These are phyloP conservation scores for Dactylis glomerata DNA, from an alignment of 176 grass and related monocot species.

Conservation along the genomic window DNA sequence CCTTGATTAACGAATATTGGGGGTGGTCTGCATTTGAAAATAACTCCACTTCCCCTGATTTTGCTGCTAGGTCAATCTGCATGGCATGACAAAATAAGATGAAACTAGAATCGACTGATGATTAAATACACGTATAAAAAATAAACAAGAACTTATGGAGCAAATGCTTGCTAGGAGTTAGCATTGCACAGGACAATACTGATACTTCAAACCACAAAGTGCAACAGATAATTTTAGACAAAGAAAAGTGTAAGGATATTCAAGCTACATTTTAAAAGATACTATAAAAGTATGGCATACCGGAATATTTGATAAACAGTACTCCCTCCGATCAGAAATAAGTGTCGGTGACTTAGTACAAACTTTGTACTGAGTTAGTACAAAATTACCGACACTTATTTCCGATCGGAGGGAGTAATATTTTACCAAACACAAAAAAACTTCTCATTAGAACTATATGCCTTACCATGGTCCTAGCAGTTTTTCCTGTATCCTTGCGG, in stretches of 20 bases:
- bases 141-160: conserved; percentile 11
- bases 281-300: neutral
- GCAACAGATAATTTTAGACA: neutral
- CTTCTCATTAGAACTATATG: neutral
- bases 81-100: conserved; percentile 12
- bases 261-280: neutral
- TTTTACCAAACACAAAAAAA: neutral
- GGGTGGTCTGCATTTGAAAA: conserved; percentile 78
- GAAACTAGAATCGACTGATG: conserved; percentile 13
- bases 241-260: neutral
- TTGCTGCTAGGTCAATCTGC: conserved; percentile 81
- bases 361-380: no score
- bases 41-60: conserved; percentile 65
- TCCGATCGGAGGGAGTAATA: neutral
- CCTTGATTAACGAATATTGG: conserved; percentile 76
- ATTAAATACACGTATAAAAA: conserved; percentile 12
- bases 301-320: conserved; percentile 2
- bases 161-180: conserved; percentile 7
- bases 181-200: conserved; percentile 8
- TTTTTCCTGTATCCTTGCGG: conserved; percentile 96
- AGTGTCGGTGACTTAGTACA: no score
- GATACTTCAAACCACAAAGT: conserved; percentile 13
- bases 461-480: conserved; percentile 75
- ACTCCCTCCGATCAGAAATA: no score
- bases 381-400: no score